Evolutionary conservation across 2,329 filamentous ascomycete species (phyloP).

Genomic region (Sphaerulina musiva): DNA sequence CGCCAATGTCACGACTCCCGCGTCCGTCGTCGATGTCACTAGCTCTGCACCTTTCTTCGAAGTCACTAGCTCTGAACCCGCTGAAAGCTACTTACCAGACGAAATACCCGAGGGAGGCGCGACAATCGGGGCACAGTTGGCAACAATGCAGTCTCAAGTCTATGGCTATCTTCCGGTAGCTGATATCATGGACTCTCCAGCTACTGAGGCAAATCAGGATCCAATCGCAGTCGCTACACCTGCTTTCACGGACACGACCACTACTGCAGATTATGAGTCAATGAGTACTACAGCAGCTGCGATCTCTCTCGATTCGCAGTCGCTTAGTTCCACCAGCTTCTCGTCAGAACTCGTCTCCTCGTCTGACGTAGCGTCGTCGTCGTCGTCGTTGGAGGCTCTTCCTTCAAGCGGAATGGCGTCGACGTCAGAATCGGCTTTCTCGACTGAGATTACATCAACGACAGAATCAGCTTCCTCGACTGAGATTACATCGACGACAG

Average conservation of each 20-base stretch:
- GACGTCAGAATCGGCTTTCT: no score
- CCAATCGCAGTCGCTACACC: not conserved
- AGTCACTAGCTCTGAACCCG: not conserved
- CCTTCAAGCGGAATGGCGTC: not conserved
- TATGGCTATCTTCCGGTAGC: constrained; percentile 1
- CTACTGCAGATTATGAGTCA: not conserved
- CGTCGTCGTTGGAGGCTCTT: not conserved
- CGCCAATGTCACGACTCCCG: no score
- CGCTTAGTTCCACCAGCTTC: not conserved
- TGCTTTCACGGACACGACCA: not conserved
- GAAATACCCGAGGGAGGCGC: constrained; percentile 1
- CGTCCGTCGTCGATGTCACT: no score
- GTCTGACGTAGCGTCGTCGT: not conserved
- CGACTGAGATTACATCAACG: no score
- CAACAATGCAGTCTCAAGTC: not conserved
- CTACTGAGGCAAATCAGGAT: not conserved
- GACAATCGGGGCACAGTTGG: not conserved
- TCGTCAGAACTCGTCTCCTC: not conserved
- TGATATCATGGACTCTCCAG: constrained; percentile 1
- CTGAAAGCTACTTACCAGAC: not conserved
- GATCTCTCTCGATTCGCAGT: no score
- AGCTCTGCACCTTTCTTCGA: no score
- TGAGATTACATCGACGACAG: no score
- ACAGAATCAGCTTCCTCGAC: no score
- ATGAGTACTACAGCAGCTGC: not conserved